A percentile compares a stretch with the other conserved stretches of the same genome.
These are phyloP conservation scores for Metschnikowia kofuensis DNA, from an alignment of 805 yeast genomes.

Conservation along the genomic window DNA sequence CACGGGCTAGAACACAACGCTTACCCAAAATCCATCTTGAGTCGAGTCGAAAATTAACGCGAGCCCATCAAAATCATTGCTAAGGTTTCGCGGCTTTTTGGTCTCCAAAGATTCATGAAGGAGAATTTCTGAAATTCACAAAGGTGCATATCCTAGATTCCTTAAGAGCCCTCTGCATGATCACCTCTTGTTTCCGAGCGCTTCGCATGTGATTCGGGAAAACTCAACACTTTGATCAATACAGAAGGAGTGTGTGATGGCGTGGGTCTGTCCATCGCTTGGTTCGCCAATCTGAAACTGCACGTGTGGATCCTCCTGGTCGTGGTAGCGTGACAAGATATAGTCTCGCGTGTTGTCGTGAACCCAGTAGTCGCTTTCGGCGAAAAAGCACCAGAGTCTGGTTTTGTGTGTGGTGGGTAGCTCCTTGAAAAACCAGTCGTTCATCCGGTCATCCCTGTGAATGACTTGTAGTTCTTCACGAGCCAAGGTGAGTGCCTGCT, in stretches of 20 bases:
- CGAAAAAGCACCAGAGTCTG: slow-evolving; percentile 56
- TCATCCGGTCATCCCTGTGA: slow-evolving; percentile 46
- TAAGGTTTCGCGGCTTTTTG: too few species aligned
- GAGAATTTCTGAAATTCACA: too few species aligned
- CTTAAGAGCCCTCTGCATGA: too few species aligned
- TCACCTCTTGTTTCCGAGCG: slow-evolving; percentile 9
- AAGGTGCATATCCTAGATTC: too few species aligned
- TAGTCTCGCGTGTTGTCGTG: slow-evolving; percentile 46
- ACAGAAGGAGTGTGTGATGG: slow-evolving; percentile 60
- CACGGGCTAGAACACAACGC: too few species aligned
- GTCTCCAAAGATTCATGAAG: too few species aligned
- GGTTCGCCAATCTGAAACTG: slow-evolving; percentile 31
- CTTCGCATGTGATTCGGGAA: slow-evolving; percentile 39
- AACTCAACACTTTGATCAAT: slow-evolving; percentile 52
- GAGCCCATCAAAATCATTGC: too few species aligned
- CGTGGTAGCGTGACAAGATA: slow-evolving; percentile 37
- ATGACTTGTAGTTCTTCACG: slow-evolving; percentile 57
- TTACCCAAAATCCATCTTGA: too few species aligned
- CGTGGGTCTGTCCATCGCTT: slow-evolving; percentile 22
- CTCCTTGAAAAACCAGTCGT: slow-evolving; percentile 43
- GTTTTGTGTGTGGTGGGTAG: slow-evolving; percentile 21
- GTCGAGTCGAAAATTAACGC: too few species aligned
- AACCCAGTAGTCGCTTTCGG: slow-evolving; percentile 67
- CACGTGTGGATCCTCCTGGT: slow-evolving; percentile 25
- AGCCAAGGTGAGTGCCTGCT: slow-evolving; percentile 57